Conservation (phyloP, 305 asterid species). For the Solanum aculeatissimum region DNA sequence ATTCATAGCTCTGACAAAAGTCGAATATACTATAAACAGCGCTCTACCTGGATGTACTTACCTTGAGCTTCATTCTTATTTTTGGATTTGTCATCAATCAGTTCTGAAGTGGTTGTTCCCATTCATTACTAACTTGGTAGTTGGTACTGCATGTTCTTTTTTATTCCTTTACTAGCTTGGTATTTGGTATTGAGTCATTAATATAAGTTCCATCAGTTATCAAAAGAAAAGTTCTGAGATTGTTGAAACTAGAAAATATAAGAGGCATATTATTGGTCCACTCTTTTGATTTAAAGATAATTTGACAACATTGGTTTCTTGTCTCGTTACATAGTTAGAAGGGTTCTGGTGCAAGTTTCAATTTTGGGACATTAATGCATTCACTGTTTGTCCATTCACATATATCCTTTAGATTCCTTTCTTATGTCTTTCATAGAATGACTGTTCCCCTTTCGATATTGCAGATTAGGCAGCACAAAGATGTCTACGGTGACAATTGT, state of each 20-base stretch:
- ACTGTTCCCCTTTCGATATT: not conserved
- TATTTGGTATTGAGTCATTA: not conserved
- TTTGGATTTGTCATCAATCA: not conserved
- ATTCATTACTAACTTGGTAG: not conserved
- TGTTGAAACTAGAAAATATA: not conserved
- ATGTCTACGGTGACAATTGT: conserved; percentile 43
- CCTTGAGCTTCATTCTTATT: not conserved
- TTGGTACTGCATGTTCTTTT: not conserved
- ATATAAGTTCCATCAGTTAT: not conserved
- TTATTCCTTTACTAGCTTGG: not conserved
- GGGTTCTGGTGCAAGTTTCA: not conserved
- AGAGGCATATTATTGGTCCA: not conserved
- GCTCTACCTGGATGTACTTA: not conserved
- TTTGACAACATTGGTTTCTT: not conserved
- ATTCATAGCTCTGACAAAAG: not conserved
- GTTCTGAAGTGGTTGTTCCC: not conserved
- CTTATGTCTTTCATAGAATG: not conserved
- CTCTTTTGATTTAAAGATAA: not conserved
- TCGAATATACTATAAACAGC: not conserved
- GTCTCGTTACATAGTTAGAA: not conserved
- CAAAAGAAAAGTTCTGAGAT: not conserved
- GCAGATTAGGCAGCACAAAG: conserved; percentile 85
- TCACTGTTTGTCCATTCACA: not conserved
- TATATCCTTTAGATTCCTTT: not conserved
- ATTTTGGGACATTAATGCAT: not conserved